A percentile compares a stretch with the other conserved stretches of the same genome.
Evolutionary conservation across 768 basidiomycete species (phyloP).

Genomic region (Vararia minispora): DNA sequence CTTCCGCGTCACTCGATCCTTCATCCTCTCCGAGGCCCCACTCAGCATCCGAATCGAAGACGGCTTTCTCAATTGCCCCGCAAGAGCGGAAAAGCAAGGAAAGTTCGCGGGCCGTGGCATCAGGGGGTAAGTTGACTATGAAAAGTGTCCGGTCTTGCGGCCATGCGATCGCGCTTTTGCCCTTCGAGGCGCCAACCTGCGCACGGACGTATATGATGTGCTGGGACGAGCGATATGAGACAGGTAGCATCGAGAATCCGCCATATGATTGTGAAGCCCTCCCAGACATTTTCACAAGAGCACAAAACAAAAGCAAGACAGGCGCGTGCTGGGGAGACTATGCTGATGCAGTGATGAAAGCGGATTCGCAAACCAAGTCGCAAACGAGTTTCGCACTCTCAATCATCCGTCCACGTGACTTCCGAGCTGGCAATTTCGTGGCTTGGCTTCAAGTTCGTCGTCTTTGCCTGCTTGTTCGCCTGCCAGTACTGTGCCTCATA

Average conservation of each 20-base stretch:
- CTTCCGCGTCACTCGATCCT: conserved; percentile 11
- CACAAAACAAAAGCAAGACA: no score
- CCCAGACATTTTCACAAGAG: no score
- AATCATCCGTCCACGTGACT: no score
- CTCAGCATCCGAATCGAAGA: conserved; percentile 42
- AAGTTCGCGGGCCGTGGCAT: conserved; percentile 76
- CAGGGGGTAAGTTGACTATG: conserved; percentile 81
- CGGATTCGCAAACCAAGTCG: no score
- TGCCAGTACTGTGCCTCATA: no score
- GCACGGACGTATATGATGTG: conserved; percentile 75
- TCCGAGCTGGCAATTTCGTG: no score
- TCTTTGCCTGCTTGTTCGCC: no score
- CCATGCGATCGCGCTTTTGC: conserved; percentile 17
- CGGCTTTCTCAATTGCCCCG: conserved; percentile 68
- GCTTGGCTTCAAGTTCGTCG: no score
- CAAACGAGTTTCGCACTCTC: no score
- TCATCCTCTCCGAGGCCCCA: conserved; percentile 23
- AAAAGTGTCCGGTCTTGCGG: conserved; percentile 70
- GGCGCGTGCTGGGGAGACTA: no score
- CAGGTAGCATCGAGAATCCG: conserved; percentile 41
- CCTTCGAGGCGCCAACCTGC: conserved; percentile 39
- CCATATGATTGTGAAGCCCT: no score
- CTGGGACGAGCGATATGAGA: conserved; percentile 31
- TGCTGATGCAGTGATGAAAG: no score
- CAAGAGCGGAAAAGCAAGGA: conserved; percentile 63